Percentiles rank a stretch among this genome's conserved stretches.
phyloP scores from a whole-genome alignment of 805 yeast species.

The Yarrowia sp. region DNA sequence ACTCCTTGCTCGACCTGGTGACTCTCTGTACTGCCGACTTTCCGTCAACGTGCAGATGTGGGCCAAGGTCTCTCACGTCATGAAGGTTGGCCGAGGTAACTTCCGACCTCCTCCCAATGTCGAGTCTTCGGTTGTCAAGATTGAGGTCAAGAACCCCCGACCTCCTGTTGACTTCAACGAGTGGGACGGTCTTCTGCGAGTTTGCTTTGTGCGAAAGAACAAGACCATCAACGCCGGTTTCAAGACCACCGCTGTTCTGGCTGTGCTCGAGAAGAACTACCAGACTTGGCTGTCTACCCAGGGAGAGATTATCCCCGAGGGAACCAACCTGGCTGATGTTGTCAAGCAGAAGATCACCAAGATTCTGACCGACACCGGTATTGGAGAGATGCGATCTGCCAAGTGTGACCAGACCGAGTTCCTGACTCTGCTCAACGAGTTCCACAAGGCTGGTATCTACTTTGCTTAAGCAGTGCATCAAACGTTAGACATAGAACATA shows the following conservation, averaged over 20 bases:
- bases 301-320: constrained; percentile 39
- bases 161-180: constrained; percentile 93
- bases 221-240: constrained; percentile 91
- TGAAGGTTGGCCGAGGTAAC: constrained; percentile 97
- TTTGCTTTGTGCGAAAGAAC: constrained; percentile 89
- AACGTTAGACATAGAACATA: neutral
- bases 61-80: constrained; percentile 97
- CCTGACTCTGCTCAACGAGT: constrained; percentile 74
- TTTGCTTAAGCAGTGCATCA: constrained; percentile 58
- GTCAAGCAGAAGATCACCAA: constrained; percentile 69
- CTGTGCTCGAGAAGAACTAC: constrained; percentile 84
- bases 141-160: constrained; percentile 87
- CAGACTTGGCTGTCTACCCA: constrained; percentile 61
- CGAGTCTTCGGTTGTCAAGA: constrained; percentile 91
- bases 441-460: constrained; percentile 96
- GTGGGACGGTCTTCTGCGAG: constrained; percentile 94
- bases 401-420: constrained; percentile 96
- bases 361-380: constrained; percentile 76
- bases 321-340: constrained; percentile 40
- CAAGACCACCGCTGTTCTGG: constrained; percentile 74
- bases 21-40: constrained; percentile 82
- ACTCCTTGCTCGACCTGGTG: constrained; percentile 95
- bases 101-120: constrained; percentile 99
- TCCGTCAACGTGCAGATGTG: constrained; percentile 99
- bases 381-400: constrained; percentile 83